Conservation (phyloP, 2,329 filamentous ascomycete genomes). For the Aspergillus sp. region DNA sequence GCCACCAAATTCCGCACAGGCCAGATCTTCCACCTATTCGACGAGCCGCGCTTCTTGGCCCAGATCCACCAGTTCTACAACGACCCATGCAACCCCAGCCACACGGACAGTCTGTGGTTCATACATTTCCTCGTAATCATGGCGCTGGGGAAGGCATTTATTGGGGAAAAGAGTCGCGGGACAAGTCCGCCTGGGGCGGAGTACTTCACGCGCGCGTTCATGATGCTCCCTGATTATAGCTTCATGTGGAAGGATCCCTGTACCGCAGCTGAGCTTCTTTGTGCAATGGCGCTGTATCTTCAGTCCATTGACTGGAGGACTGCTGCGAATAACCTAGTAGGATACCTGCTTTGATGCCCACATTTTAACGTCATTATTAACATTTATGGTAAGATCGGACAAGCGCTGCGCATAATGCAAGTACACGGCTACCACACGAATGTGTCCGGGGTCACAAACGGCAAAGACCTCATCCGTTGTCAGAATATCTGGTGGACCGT, state of each 20-base stretch:
- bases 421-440: conserved; percentile 4
- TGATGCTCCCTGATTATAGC: conserved; percentile 8
- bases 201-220: conserved; percentile 2
- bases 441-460: neutral
- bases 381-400: neutral
- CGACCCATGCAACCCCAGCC: neutral
- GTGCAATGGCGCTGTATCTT: conserved; percentile 8
- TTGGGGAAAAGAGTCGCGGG: neutral
- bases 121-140: conserved; percentile 7
- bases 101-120: neutral
- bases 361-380: no score
- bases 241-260: conserved; percentile 4
- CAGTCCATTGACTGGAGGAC: conserved; percentile 10
- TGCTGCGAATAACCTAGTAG: conserved; percentile 4
- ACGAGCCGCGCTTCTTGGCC: conserved; percentile 6
- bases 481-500: conserved; percentile 10
- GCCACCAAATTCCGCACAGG: conserved; percentile 6
- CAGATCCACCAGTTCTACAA: conserved; percentile 6
- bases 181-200: neutral
- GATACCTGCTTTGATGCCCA: neutral
- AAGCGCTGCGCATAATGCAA: conserved; percentile 3
- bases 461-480: neutral
- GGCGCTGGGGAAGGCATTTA: conserved; percentile 6
- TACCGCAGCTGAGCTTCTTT: conserved; percentile 4
- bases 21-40: conserved; percentile 6